Evolutionary conservation across 1,284 basidiomycete genomes (phyloP), one percentile per base, ranked within the genome.

Genomic region (Rhizoctonia solani): DNA sequence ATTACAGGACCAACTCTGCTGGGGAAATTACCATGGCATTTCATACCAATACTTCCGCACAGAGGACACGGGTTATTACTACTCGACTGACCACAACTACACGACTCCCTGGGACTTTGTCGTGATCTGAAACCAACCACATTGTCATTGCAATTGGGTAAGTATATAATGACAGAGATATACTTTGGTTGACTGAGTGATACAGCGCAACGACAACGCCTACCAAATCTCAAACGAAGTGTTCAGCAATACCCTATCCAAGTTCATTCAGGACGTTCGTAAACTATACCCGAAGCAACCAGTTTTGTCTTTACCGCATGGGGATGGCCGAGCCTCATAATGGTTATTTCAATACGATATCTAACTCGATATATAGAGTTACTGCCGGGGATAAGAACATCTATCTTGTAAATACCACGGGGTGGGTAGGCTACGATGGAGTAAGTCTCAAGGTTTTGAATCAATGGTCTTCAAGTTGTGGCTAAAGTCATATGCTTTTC

Each of bases 71-170:
- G 83, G 83, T 0, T 86, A 79, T 70, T 83, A 77, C 70, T 82
- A 81, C 71, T 81, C 82, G 1, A 75, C 78, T 2, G 81, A 84
- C 69, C 83, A 86, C 74, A 85, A 85, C 72, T 85, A 77, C 73
- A 86, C 83, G 1, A 86, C 84, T 0, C 81, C 82, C 0, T 86
- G 84, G 84, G 72, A 85, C 69, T 85, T 87, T 70, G 58, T 5
- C 75, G 78, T 2, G 83, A 87, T 70, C 70, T 74, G 3, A 82
- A 82, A 4, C 75, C 83, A 3, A 83, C 83, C 83, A 85, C 69
- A 72, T 85, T 49, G 79, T 85, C 2, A 81, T 85, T 21, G 82
- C 85, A 70, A 82, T 86, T 59, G 83, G 84, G 81, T 83, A 69
- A 16, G 78, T 9, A 21, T 23, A 11, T 66, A 52, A 25, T 53